Evolutionary conservation across 2,329 filamentous ascomycete species (phyloP), one percentile per base, ranked within the genome.

Genomic region (Amauroascus verrucosus): DNA sequence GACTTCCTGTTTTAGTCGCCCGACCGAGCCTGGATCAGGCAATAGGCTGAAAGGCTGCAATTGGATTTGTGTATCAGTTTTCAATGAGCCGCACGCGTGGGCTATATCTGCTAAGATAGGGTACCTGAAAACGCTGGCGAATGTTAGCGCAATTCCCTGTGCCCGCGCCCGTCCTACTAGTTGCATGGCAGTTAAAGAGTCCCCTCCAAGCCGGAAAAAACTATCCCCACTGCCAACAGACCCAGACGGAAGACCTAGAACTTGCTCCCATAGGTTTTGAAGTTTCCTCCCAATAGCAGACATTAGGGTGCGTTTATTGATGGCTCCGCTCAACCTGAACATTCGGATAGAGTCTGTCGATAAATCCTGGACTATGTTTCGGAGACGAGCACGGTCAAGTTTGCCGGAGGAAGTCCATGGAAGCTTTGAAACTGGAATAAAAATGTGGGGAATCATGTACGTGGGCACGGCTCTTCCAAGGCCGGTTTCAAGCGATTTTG

Each of bases 371-470:
- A 56, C 63, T 6, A 68, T 61, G 33, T 62, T 59, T 33, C 65
- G 60, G 11, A 70, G 55, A 20, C 50, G 48, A 35, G 56, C 56
- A 38, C 68, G 63, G 50, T 71, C 65, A 3, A 67, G 59, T 54
- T 71, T 71, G 2, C 66, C 68, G 16, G 67, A 68, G 7, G 65
- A 67, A 2, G 65, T 66, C 62, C 67, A 64, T 6, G 68, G 69
- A 62, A 72, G 67, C 24, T 55, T 62, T 2, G 61, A 63, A 16
- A 71, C 59, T 0, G 66, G 67, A 48, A 71, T 61, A 54, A 66
- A 70, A 47, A 66, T 58, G 1, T 63, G 60, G 2, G 69, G 69
- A 11, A 70, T 63, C 59, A 71, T 71, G 58, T 71, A 71, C 6
- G 61, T 58, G 4, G 69, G 66, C 3, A 70, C 45, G 16, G 48